Base-by-base conservation (phyloP, 495 filamentous ascomycete genomes). In the Podospora didyma region DNA sequence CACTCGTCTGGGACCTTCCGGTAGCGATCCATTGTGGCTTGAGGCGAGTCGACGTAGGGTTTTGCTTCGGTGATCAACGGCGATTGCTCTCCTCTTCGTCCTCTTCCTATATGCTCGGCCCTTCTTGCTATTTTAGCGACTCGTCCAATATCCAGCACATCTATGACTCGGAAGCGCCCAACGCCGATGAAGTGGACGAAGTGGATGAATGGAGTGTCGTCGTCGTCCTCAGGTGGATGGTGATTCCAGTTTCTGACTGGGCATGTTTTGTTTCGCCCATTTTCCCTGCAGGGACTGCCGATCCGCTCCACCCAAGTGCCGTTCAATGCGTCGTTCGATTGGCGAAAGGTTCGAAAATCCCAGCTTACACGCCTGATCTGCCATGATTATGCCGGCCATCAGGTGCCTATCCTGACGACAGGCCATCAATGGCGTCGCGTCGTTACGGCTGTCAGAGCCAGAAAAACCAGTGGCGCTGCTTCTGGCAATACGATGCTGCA, bases 381-480 rank as follows among this genome's bases (percentile, higher is more conserved):
- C 56, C 42, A 52, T 26, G 35, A 53, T 53, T 58, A 58, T 58
- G 49, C 56, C 49, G 49, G 48, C 31, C n/a, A 2, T 31, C 47
- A 24, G 41, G 54, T 35, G 37, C 16, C 16, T 20, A 56, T 47
- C 34, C 47, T n/a, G 26, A 42, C 31, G 54, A 56, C 28, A 39
- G 14, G 20, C 26, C 22, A 11, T 26, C 31, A 28, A 4, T 28
- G 9, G 46, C 9, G 22, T 42, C 39, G 12, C 39, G 39, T 17
- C n/a, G n/a, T 12, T 17, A 42, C n/a, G 39, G n/a, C 39, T 14
- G n/a, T n/a, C 39, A 14, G 39, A 42, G n/a, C 14, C 14, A 2
- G 39, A 42, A 42, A 23, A 49, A 49, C 22, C 46, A 4, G 16
- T 55, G 11, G n/a, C 5, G 28, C 17, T 7, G 26, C 26, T 50